Base-by-base conservation (phyloP, 2,329 filamentous ascomycete species). In the Scortechinia acanthostroma region DNA sequence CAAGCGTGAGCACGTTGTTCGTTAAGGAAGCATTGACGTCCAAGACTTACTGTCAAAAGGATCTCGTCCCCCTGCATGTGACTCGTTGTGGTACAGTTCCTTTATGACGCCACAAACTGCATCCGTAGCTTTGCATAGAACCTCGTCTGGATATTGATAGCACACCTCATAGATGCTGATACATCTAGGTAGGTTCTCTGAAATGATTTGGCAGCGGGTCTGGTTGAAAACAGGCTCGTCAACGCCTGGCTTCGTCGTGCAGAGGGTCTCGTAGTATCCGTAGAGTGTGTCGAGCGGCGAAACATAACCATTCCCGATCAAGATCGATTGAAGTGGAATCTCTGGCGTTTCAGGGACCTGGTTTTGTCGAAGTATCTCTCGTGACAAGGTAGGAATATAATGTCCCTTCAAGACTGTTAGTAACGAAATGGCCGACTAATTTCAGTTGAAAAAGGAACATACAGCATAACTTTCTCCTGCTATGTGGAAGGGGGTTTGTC, bases 401-500 rank as follows among this genome's bases (percentile, higher is more conserved):
- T 72, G 65, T 4, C 70, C 70, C 21, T 66, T 60, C 40, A 3
- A 44, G n/a, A n/a, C n/a, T n/a, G n/a, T n/a, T n/a, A n/a, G n/a
- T n/a, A n/a, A n/a, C n/a, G n/a, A n/a, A n/a, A n/a, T n/a, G n/a
- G n/a, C n/a, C n/a, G n/a, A n/a, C n/a, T n/a, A n/a, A n/a, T n/a
- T n/a, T n/a, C n/a, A 30, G 25, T n/a, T 2, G n/a, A 19, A 43
- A 10, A 37, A 5, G 22, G 2, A 6, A 57, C 58, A 51, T 52
- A 68, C 64, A n/a, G 58, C 70, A 55, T 70, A 74, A 46, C 64
- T 69, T 48, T 75, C 71, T 0, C 70, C 71, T 0, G 70, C 65
- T 21, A 75, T 64, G 40, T 72, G 65, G 21, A 76, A 62, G 3
- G 66, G 59, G 2, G 58, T 52, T 1, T 60, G 45, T 22, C 52